phyloP scores from a whole-genome alignment of 208 protist genomes.

The Trypanosoma brucei region DNA sequence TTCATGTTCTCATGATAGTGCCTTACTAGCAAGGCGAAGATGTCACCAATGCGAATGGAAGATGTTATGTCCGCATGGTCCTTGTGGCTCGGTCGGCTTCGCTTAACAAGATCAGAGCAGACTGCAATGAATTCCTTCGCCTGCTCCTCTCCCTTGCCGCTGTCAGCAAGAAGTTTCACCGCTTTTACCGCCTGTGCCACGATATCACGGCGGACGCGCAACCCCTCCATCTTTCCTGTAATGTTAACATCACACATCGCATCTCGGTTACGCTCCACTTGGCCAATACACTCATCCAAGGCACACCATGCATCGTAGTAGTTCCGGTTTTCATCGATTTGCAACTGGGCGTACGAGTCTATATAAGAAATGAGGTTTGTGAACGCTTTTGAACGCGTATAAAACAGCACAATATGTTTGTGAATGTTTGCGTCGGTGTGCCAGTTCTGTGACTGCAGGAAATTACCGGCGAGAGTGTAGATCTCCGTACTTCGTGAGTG shows the following conservation, averaged over 20 bases:
- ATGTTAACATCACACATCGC: slow-evolving; percentile 14
- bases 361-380: slow-evolving; percentile 89
- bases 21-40: slow-evolving; percentile 93
- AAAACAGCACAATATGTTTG: slow-evolving; percentile 95
- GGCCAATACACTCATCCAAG: slow-evolving; percentile 77
- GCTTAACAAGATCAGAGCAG: slow-evolving; percentile 86
- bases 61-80: slow-evolving; percentile 64
- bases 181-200: slow-evolving; percentile 57
- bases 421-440: slow-evolving; percentile 90
- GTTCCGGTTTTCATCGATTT: slow-evolving; percentile 96
- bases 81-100: slow-evolving; percentile 53
- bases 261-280: slow-evolving; percentile 45
- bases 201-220: slow-evolving; percentile 51
- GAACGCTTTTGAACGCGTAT: slow-evolving; percentile 94
- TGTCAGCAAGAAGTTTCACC: slow-evolving; percentile 43
- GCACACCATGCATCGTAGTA: slow-evolving; percentile 90
- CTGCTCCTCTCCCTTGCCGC: slow-evolving; percentile 41
- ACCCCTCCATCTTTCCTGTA: slow-evolving; percentile 31
- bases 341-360: slow-evolving; percentile 91
- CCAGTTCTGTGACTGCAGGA: slow-evolving; percentile 95
- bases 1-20: slow-evolving; percentile 84
- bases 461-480: slow-evolving; percentile 95
- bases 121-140: slow-evolving; percentile 71
- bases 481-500: slow-evolving; percentile 93
- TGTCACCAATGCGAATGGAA: slow-evolving; percentile 91